Evolutionary conservation across 441 rosid genomes (phyloP), one percentile per base, ranked within the genome.

Genomic region (Croton laevigatus): DNA sequence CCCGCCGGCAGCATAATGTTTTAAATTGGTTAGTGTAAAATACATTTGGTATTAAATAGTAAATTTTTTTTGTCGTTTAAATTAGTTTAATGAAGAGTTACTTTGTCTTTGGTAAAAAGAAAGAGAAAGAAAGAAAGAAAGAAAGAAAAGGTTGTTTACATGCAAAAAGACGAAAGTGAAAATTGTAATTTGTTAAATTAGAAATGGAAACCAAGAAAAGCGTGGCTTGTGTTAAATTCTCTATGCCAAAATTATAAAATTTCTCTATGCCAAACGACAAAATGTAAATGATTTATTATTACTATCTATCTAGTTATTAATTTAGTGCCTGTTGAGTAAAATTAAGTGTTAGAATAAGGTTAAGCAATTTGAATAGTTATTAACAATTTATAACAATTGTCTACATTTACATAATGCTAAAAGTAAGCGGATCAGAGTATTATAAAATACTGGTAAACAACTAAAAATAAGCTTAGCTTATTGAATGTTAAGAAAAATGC

Each of bases 191-290:
- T 58, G 78, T 23, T 36, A 59, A 66, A 65, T 64, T 34, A 60
- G 72, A 69, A 77, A 76, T 34, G 60, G 72, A 69, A 77, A 76
- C 72, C 82, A 68, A 76, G 75, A 61, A 74, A 38, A 45, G 79
- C 78, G 74, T 73, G 78, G 74, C 69, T 19, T 59, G 44, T 70
- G 79, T 74, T 68, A 71, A 78, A 66, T 53, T 78, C 79, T 83
- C 79, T 66, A 74, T 75, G 68, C 66, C 42, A 3, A 38, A 64
- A 62, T 55, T 37, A 23, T 22, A 32, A 58, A 19, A 27, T n/a
- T 53, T 78, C 79, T 83, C 79, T 66, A 74, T 38, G 16, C 62
- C 62, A 59, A 59, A 59, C 13, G 62, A 59, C n/a, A 34, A 59
- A 27, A 57, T 57, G 61, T 8, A 12, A 3, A 53, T 53, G 58